Evolutionary conservation across 345 rosid species (phyloP).

Genomic region (Lenwebbia sp.): DNA sequence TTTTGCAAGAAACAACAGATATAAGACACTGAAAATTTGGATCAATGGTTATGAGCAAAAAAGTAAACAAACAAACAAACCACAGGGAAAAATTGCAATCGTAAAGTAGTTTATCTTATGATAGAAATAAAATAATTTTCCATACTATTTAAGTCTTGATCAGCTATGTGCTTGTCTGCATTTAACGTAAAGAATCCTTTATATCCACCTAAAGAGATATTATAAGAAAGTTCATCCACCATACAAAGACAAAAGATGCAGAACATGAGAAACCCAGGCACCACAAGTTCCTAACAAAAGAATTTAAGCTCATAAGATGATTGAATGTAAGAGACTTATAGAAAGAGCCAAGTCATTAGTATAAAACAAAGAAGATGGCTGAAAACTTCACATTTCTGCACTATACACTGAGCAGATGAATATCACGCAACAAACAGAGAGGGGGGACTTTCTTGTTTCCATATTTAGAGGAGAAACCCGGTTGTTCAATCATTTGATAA

Average conservation of each 20-base stretch:
- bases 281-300: neutral
- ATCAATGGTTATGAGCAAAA: neutral
- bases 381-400: neutral
- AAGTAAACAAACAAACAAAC: neutral
- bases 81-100: neutral
- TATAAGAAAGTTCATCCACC: neutral
- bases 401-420: neutral
- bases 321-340: neutral
- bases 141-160: neutral
- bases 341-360: neutral
- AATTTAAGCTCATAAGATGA: neutral
- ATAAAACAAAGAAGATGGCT: neutral
- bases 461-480: neutral
- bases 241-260: neutral
- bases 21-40: neutral
- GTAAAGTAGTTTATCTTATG: neutral
- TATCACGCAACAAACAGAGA: neutral
- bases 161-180: neutral
- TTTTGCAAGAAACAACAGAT: neutral
- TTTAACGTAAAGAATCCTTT: neutral
- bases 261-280: neutral
- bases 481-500: no score
- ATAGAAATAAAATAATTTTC: neutral
- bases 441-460: neutral
- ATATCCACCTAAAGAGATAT: neutral